phyloP scores from a whole-genome alignment of 192 early-diverging fungal genomes.

The Dispira parvispora region DNA sequence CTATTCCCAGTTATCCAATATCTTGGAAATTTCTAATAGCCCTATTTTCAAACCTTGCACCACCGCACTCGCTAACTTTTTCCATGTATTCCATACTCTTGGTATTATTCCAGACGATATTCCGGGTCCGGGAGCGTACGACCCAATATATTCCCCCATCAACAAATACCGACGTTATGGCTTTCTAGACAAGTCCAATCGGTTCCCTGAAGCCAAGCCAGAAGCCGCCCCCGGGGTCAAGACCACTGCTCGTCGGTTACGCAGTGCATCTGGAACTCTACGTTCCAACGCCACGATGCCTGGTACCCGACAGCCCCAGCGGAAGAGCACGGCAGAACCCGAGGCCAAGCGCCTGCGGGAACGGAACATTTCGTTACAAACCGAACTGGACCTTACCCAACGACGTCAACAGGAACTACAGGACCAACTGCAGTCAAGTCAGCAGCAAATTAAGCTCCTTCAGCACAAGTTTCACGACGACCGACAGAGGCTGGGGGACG shows the following conservation, averaged over 20 bases:
- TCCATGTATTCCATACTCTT: no score
- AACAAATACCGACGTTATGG: conserved; percentile 5
- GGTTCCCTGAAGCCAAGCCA: neutral
- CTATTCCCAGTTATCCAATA: no score
- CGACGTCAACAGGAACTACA: neutral
- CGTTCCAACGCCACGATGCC: neutral
- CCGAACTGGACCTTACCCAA: neutral
- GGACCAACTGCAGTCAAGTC: neutral
- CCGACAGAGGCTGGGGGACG: neutral
- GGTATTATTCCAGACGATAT: neutral
- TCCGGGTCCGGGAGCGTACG: conserved; percentile 7
- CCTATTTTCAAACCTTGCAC: no score
- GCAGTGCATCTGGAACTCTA: neutral
- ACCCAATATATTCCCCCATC: neutral
- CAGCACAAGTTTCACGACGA: neutral
- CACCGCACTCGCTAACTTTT: no score
- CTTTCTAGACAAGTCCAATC: neutral
- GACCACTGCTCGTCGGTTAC: neutral
- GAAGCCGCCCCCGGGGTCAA: neutral
- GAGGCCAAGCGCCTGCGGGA: neutral
- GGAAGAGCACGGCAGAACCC: neutral
- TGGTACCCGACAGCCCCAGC: neutral
- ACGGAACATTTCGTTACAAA: neutral
- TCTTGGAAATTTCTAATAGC: no score
- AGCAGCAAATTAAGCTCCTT: neutral